Evolutionary conservation across 805 yeast genomes (phyloP).

Genomic region (Spathaspora sp.): DNA sequence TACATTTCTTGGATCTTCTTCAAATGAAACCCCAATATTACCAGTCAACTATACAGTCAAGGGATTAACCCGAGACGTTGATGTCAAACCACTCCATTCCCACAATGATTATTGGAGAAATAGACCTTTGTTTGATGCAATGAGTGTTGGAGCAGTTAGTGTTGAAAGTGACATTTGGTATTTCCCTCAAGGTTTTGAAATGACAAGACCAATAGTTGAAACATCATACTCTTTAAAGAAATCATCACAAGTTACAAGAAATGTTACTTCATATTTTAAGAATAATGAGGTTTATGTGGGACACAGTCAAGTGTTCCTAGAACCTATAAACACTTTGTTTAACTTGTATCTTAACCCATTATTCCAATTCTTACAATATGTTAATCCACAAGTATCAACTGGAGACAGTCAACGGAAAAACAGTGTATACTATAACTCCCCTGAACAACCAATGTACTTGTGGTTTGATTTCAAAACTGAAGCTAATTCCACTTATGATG

Average conservation of each 20-base stretch:
- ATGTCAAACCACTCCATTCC: conserved; percentile 51
- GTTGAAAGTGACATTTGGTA: conserved; percentile 69
- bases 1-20: background rate
- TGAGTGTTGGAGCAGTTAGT: conserved; percentile 50
- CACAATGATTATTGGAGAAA: conserved; percentile 70
- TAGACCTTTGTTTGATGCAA: conserved; percentile 56
- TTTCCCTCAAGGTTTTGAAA: conserved; percentile 30
- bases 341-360: conserved; percentile 53
- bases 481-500: conserved; percentile 45
- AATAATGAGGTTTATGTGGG: conserved; percentile 53
- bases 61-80: conserved; percentile 31
- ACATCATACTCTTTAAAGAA: conserved; percentile 15
- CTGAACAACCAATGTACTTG: conserved; percentile 51
- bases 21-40: conserved; percentile 14
- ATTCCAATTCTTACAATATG: conserved; percentile 41
- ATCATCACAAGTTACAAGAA: conserved; percentile 2
- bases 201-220: conserved; percentile 22
- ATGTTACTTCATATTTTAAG: conserved; percentile 16
- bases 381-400: conserved; percentile 32
- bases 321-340: conserved; percentile 43
- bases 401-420: conserved; percentile 16
- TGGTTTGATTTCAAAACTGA: conserved; percentile 64
- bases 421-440: conserved; percentile 40
- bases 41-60: conserved; percentile 22
- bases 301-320: conserved; percentile 49